Conservation (phyloP, 1,284 basidiomycete genomes). For the Earliella scabrosa region DNA sequence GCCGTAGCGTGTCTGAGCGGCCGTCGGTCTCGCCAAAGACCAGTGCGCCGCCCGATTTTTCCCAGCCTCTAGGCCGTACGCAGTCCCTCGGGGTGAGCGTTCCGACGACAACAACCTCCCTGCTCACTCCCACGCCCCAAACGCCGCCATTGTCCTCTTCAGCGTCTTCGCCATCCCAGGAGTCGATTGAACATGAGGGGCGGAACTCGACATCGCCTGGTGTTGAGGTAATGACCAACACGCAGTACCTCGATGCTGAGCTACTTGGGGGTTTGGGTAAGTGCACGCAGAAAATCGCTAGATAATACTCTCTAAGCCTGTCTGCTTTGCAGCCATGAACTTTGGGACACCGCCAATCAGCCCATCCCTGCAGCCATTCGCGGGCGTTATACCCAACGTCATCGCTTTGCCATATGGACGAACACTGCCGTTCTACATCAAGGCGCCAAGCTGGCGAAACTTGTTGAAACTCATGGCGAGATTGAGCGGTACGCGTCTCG, state of each 20-base stretch:
- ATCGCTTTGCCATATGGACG: conserved; percentile 72
- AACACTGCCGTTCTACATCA: conserved; percentile 69
- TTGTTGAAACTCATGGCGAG: conserved; percentile 74
- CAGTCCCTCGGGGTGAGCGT: conserved; percentile 15
- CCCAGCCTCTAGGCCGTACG: conserved; percentile 10
- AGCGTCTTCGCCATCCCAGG: conserved; percentile 1
- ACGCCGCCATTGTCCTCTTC: not conserved
- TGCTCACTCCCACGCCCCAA: conserved; percentile 1
- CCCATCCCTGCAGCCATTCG: conserved; percentile 48
- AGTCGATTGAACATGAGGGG: conserved; percentile 19
- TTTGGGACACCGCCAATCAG: conserved; percentile 63
- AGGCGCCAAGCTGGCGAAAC: conserved; percentile 73
- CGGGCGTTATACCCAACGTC: conserved; percentile 65
- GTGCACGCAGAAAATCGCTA: too few species aligned
- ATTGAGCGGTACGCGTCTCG: conserved; percentile 67
- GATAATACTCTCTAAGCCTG: too few species aligned
- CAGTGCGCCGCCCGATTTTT: not conserved
- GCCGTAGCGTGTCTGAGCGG: conserved; percentile 20
- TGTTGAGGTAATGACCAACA: conserved; percentile 40
- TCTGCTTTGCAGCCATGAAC: conserved; percentile 72
- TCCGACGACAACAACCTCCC: conserved; percentile 1
- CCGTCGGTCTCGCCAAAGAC: conserved; percentile 12
- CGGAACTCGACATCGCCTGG: not conserved
- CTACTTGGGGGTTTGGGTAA: conserved; percentile 67
- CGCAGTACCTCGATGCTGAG: conserved; percentile 64